Percentiles rank a stretch among this genome's conserved stretches.
These are phyloP conservation scores for Dactylellina leptospora DNA, from an alignment of 2,329 filamentous ascomycete species.

Conservation along the genomic window DNA sequence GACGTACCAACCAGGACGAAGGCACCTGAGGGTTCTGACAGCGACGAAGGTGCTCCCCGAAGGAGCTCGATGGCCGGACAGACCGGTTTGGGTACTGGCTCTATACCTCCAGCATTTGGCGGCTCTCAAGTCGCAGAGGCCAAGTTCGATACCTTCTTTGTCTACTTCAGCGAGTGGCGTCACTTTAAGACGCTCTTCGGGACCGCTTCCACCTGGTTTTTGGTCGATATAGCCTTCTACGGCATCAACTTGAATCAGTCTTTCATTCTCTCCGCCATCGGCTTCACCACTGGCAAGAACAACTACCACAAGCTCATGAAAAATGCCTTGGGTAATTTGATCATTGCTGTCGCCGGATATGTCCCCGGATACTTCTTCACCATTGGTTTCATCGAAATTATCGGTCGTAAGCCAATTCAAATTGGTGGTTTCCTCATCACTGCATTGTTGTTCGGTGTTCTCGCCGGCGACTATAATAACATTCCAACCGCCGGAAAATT, in stretches of 20 bases:
- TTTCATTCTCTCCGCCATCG: constrained; percentile 59
- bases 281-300: constrained; percentile 58
- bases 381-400: constrained; percentile 56
- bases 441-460: constrained; percentile 16
- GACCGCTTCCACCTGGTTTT: constrained; percentile 57
- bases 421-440: constrained; percentile 59
- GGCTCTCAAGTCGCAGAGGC: constrained; percentile 42
- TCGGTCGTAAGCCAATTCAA: constrained; percentile 76
- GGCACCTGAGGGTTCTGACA: constrained; percentile 13
- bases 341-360: constrained; percentile 58
- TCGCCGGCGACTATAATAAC: constrained; percentile 43
- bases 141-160: constrained; percentile 57
- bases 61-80: constrained; percentile 32
- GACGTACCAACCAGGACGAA: constrained; percentile 9
- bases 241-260: constrained; percentile 60
- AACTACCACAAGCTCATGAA: constrained; percentile 59
- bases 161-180: constrained; percentile 58
- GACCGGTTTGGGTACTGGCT: constrained; percentile 20
- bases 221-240: constrained; percentile 49
- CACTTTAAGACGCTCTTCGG: constrained; percentile 59
- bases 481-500: constrained; percentile 45
- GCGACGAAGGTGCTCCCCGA: constrained; percentile 62
- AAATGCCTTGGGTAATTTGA: constrained; percentile 60
- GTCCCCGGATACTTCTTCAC: constrained; percentile 58
- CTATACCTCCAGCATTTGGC: constrained; percentile 43